Base-by-base conservation (phyloP, 768 basidiomycete species). In the Lentinula detonsa region DNA sequence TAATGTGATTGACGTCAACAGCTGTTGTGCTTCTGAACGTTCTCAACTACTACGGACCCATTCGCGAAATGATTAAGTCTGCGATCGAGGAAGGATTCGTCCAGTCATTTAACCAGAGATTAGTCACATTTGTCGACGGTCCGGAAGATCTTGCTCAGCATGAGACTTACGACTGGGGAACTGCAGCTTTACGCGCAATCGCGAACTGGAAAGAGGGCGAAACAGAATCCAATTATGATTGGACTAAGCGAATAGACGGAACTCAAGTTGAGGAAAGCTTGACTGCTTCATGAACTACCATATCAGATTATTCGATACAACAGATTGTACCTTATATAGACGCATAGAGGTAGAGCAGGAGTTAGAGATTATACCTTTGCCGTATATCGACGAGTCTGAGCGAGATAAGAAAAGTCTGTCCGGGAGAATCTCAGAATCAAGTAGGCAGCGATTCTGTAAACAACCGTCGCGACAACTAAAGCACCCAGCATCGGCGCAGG, bases 11-110 rank as follows among this genome's bases (percentile, higher is more conserved):
- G 35, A 21, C 21, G 2, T 64, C 9, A 64, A 15, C 68, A 87
- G 80, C 88, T 5, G 82, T 90, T 51, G 68, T 90, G 18, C 70
- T 90, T 28, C 69, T 97, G n/a, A 96, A 98, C 70, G 89, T 97
- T 31, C 81, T 83, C 33, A 81, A 81, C 0, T 97, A 88, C 76
- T 99, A 85, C 74, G 82, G 92, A 28, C 87, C 94, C 1, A 77
- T 99, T n/a, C 85, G 88, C 21, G 74, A 80, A 8, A 82, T 96
- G 57, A 84, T 98, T 67, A 74, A 82, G 61, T 83, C 78, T 52
- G 86, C 87, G 10, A 73, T 92, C 56, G 71, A 79, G 28, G 82
- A 83, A 13, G 4, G 65, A 91, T 96, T 92, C 74, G 94, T 98
- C 71, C 72, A 75, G 33, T 76, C 83, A 1, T 65, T 71, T 18